These are phyloP conservation scores for Colletotrichum lupini DNA, from an alignment of 2,329 filamentous ascomycete genomes.

Conservation along the genomic window DNA sequence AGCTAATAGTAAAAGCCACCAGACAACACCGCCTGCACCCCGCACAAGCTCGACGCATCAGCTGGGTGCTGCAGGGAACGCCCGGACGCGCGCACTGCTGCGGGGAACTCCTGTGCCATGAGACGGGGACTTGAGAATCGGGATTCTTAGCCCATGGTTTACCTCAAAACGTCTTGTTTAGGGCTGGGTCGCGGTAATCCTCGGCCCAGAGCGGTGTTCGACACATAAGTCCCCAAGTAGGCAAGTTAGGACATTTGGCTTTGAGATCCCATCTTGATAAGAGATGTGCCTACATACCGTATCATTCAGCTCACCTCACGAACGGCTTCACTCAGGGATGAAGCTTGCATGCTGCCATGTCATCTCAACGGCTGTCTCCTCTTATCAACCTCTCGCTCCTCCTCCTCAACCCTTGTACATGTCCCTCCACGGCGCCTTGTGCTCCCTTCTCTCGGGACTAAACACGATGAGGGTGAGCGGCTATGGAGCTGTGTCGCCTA, in stretches of 20 bases:
- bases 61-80: constrained; percentile 7
- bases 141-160: too few species aligned
- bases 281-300: not conserved
- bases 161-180: not conserved
- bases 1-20: constrained; percentile 19
- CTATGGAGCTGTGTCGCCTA: too few species aligned
- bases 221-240: too few species aligned
- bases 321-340: not conserved
- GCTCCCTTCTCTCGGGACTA: not conserved
- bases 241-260: not conserved
- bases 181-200: not conserved
- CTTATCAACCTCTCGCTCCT: not conserved
- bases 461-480: not conserved
- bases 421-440: not conserved
- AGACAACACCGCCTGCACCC: constrained; percentile 25
- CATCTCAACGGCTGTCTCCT: not conserved
- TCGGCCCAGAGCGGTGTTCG: not conserved
- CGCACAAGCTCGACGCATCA: constrained; percentile 20
- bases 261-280: not conserved
- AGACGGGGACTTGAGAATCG: not conserved
- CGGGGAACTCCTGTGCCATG: constrained; percentile 1
- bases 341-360: not conserved
- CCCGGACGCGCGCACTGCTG: constrained; percentile 26
- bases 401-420: not conserved
- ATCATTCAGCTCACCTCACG: not conserved